These are phyloP conservation scores for Leavenworthia alabamica DNA, from an alignment of 345 rosid genomes.

Conservation along the genomic window DNA sequence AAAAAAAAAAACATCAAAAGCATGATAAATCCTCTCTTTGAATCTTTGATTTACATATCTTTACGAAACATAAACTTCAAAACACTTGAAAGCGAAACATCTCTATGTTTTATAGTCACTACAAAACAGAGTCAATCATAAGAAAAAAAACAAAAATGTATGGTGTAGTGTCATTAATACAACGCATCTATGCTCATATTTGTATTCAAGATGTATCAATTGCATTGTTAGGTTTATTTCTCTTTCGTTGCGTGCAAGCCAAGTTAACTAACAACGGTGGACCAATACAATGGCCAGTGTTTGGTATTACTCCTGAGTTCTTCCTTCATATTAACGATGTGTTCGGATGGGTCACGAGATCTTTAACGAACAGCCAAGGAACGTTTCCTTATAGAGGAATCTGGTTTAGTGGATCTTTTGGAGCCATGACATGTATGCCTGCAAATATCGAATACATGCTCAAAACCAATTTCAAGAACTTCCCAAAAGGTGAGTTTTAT, in stretches of 20 bases:
- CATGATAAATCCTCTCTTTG: conserved; percentile 9
- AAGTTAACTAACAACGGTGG: conserved; percentile 38
- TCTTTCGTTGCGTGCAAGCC: conserved; percentile 44
- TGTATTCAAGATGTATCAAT: conserved; percentile 37
- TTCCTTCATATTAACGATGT: conserved; percentile 28
- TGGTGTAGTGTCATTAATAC: conserved; percentile 26
- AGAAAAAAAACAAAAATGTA: no score
- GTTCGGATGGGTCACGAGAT: conserved; percentile 38
- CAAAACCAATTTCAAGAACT: conserved; percentile 59
- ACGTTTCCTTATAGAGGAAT: conserved; percentile 44
- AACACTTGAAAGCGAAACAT: neutral
- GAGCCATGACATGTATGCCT: conserved; percentile 50
- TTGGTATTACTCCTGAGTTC: conserved; percentile 46
- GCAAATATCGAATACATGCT: conserved; percentile 56
- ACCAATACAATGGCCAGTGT: conserved; percentile 62
- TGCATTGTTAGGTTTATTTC: conserved; percentile 42
- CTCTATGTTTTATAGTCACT: neutral
- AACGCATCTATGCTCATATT: conserved; percentile 22
- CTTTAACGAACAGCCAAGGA: conserved; percentile 40
- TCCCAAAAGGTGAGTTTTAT: conserved; percentile 54
- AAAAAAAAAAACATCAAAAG: conserved; percentile 5
- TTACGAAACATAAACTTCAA: conserved; percentile 18
- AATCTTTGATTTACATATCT: conserved; percentile 13
- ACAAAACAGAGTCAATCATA: neutral
- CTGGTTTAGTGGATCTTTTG: conserved; percentile 49